Conservation (phyloP, 306 rosid genomes). For the Rosa multiflora region DNA sequence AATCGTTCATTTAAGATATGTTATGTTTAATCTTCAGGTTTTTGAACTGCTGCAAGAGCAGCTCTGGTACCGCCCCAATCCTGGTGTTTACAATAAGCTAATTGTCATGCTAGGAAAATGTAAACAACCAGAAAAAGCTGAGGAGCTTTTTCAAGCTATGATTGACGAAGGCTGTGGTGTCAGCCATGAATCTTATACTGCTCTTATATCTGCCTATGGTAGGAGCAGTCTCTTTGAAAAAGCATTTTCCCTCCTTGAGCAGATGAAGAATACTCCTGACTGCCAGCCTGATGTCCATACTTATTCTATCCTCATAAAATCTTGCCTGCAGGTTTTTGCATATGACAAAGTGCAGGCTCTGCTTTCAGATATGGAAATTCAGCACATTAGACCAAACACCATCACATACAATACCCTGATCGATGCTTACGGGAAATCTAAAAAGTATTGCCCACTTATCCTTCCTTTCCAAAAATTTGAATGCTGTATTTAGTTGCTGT, state of each 20-base stretch:
- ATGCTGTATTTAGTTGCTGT: slow-evolving; percentile 38
- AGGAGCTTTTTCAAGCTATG: slow-evolving; percentile 73
- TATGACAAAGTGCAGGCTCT: slow-evolving; percentile 70
- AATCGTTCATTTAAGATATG: background rate
- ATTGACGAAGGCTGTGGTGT: slow-evolving; percentile 76
- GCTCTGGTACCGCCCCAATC: slow-evolving; percentile 77
- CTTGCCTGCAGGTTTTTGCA: slow-evolving; percentile 72
- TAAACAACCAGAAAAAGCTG: slow-evolving; percentile 83
- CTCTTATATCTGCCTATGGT: slow-evolving; percentile 85
- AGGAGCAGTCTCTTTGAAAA: slow-evolving; percentile 78
- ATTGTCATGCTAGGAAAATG: slow-evolving; percentile 98
- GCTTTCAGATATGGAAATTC: slow-evolving; percentile 72
- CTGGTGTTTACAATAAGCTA: slow-evolving; percentile 73
- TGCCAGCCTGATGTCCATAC: slow-evolving; percentile 91
- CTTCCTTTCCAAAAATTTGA: slow-evolving; percentile 23
- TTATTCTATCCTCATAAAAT: slow-evolving; percentile 81
- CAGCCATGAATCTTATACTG: slow-evolving; percentile 74
- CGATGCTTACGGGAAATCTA: slow-evolving; percentile 89
- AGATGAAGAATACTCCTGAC: slow-evolving; percentile 68
- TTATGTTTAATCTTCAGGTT: slow-evolving; percentile 47
- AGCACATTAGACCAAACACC: slow-evolving; percentile 74
- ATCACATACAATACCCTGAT: slow-evolving; percentile 84
- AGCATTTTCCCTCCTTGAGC: slow-evolving; percentile 75
- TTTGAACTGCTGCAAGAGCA: slow-evolving; percentile 82
- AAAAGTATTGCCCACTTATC: slow-evolving; percentile 48